Evolutionary conservation across 78 protist species (phyloP).

Genomic region (Dictyostelium firmibasis): DNA sequence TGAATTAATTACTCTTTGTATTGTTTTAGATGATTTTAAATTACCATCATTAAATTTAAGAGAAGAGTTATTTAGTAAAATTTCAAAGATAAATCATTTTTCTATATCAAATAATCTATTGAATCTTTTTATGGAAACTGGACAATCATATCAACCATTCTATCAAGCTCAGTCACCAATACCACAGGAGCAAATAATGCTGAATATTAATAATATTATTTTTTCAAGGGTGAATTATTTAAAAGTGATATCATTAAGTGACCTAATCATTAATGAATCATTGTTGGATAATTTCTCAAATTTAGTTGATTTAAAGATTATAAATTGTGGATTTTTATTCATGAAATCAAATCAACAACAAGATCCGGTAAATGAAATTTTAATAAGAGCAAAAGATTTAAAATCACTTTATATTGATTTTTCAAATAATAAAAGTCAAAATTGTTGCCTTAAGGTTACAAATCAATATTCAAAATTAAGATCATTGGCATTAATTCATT

Average conservation of each 20-base stretch:
- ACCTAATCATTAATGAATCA: not conserved
- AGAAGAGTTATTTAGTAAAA: not conserved
- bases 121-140: not conserved
- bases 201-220: not conserved
- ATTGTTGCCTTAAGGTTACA: not conserved
- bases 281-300: not conserved
- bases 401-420: not conserved
- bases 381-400: not conserved
- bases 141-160: not conserved
- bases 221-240: not conserved
- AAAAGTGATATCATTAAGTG: not conserved
- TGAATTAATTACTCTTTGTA: not conserved
- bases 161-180: not conserved
- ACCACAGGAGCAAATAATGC: not conserved
- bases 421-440: not conserved
- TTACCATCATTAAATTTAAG: not conserved
- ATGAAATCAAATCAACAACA: not conserved
- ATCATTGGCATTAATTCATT: not conserved
- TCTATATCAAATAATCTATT: not conserved
- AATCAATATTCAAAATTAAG: not conserved
- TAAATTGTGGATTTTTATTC: not conserved
- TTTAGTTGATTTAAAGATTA: not conserved
- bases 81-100: not conserved
- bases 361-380: not conserved
- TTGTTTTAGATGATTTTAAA: not conserved